Base-by-base conservation (phyloP, 179 eudicot genomes). In the Silene vulgaris region DNA sequence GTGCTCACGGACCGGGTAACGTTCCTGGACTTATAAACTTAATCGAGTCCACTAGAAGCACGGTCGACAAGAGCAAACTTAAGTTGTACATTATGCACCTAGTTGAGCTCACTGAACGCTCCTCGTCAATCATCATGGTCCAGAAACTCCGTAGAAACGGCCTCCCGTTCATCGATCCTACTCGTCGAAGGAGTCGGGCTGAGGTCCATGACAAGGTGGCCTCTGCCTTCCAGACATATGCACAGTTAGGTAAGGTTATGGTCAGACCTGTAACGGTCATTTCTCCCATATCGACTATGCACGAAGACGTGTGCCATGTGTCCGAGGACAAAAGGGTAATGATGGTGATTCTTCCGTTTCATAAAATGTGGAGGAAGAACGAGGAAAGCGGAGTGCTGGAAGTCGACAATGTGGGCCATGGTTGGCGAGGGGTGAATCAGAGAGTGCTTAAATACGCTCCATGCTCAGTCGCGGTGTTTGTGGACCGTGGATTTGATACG, bases 51-150 rank as follows among this genome's bases (percentile, higher is more conserved):
- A 77, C 80, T 1, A 75, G 80, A 79, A 86, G 91, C 68, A 76
- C 82, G 28, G 71, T 69, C 40, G 79, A 79, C 37, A 52, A 80
- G 14, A 82, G 86, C 67, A 74, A 67, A 16, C 89, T 90, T 54
- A 89, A 91, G 73, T 85, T 92, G 72, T 92, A 90, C 80, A 73
- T 87, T 3, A 87, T 90, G 93, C 93, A 89, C 83, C 86, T 91
- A 0, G 83, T 89, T 23, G 91, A 91, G 79, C 86, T 91, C 78
- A 89, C 89, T 1, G 96, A 89, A 43, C 88, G 96, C 0, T 62
- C 89, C 57, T 91, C 96, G 17, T 91, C 96, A 0, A 89, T 90
- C 67, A 76, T 82, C 69, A 84, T 89, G 92, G 91, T 87, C 78
- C 96, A 82, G 8, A 86, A 88, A 8, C 75, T 81, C 11, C 81